A percentile compares a stretch with the other conserved stretches of the same genome.
Evolutionary conservation across 2,329 filamentous ascomycete species (phyloP).

Genomic region (Parascedosporium putredinis): DNA sequence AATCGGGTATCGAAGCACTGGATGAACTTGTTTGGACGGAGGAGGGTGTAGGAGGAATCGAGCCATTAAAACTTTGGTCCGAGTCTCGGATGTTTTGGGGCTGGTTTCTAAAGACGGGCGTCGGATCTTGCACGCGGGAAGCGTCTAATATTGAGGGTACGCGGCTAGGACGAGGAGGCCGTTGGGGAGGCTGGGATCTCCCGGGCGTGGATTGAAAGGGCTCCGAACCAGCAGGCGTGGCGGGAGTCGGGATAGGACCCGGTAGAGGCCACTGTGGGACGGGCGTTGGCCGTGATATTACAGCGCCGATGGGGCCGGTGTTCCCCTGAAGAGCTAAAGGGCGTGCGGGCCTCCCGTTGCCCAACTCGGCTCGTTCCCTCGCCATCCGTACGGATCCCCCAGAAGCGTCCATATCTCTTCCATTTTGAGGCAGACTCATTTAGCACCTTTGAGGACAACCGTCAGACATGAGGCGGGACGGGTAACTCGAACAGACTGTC

Average conservation of each 20-base stretch:
- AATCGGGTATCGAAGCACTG: conserved; percentile 48
- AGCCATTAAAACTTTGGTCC: conserved; percentile 25
- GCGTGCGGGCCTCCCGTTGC: conserved; percentile 24
- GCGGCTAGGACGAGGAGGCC: conserved; percentile 47
- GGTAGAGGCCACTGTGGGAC: conserved; percentile 43
- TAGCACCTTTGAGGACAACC: conserved; percentile 17
- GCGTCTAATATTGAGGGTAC: conserved; percentile 7
- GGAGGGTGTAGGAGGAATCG: conserved; percentile 36
- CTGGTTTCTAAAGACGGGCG: conserved; percentile 39
- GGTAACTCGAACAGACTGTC: neutral
- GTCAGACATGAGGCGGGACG: conserved; percentile 1
- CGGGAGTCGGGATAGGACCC: conserved; percentile 25
- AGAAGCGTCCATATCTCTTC: conserved; percentile 34
- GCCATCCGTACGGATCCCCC: conserved; percentile 43
- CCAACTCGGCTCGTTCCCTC: conserved; percentile 40
- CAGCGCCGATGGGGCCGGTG: conserved; percentile 24
- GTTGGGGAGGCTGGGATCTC: conserved; percentile 40
- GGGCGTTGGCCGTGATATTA: conserved; percentile 43
- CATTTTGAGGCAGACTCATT: conserved; percentile 49
- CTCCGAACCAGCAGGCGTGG: conserved; percentile 22
- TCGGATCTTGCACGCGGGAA: conserved; percentile 44
- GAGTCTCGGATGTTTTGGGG: conserved; percentile 26
- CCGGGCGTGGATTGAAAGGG: conserved; percentile 42
- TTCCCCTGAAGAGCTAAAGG: conserved; percentile 24
- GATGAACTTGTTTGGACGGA: conserved; percentile 42